Percentiles rank a stretch among this genome's conserved stretches.
phyloP scores from a whole-genome alignment of 768 basidiomycete species.

The Rossbeevera mucosa region DNA sequence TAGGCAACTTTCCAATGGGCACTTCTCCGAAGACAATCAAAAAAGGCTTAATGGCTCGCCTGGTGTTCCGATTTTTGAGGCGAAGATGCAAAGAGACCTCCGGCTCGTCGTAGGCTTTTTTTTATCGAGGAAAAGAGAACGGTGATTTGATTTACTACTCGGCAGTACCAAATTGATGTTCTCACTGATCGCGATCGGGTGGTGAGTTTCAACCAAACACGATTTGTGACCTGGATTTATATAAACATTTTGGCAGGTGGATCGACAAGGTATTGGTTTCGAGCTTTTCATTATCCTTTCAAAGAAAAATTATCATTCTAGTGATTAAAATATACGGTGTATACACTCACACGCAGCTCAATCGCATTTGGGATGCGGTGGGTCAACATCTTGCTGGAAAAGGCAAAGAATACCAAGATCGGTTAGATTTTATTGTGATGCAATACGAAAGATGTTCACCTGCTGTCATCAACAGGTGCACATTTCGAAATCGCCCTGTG shows the following conservation, averaged over 20 bases:
- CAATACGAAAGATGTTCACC: not conserved
- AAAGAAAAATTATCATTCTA: slow-evolving; percentile 11
- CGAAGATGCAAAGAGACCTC: slow-evolving; percentile 56
- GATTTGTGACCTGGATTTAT: not conserved
- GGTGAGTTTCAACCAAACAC: slow-evolving; percentile 15
- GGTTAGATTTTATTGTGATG: slow-evolving; percentile 31
- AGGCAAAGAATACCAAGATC: slow-evolving; percentile 49
- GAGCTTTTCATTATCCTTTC: not conserved
- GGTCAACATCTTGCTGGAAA: slow-evolving; percentile 38
- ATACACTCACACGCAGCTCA: slow-evolving; percentile 45
- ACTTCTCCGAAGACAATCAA: slow-evolving; percentile 67
- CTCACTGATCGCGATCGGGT: slow-evolving; percentile 34
- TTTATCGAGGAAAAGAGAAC: not conserved
- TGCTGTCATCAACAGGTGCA: slow-evolving; percentile 36
- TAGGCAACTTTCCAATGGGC: slow-evolving; percentile 66
- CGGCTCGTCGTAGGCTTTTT: slow-evolving; percentile 43
- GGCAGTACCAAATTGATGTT: slow-evolving; percentile 49
- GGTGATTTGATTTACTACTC: not conserved
- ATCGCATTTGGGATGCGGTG: slow-evolving; percentile 45
- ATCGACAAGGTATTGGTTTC: slow-evolving; percentile 34
- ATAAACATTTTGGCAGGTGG: slow-evolving; percentile 27
- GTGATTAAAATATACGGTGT: slow-evolving; percentile 49
- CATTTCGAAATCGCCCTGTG: slow-evolving; percentile 35
- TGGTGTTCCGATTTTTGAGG: slow-evolving; percentile 61
- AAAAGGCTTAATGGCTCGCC: slow-evolving; percentile 47